phyloP scores from a whole-genome alignment of 2,329 filamentous ascomycete genomes.

The Intubia oerlemansii region DNA sequence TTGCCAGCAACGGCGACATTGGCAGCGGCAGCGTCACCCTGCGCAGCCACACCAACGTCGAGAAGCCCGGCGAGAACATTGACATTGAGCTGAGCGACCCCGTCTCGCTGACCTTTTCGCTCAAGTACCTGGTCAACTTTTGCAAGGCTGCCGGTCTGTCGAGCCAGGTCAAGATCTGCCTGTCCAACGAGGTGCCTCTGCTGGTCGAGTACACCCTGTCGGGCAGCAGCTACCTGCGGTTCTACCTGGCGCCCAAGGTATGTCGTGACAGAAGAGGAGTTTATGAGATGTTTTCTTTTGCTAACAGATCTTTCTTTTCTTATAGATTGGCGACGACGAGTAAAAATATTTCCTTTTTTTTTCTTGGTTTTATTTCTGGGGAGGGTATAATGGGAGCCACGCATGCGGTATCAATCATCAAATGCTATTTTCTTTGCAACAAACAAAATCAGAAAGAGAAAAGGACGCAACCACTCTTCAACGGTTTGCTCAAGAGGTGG shows the following conservation, averaged over 20 bases:
- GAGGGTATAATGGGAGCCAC: no score
- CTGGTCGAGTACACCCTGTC: conserved; percentile 76
- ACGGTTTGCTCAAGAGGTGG: no score
- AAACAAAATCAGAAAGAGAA: no score
- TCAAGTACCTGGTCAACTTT: conserved; percentile 99
- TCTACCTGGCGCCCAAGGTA: conserved; percentile 98
- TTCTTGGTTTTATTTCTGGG: no score
- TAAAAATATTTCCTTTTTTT: no score
- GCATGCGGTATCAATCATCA: no score
- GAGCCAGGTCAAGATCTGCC: conserved; percentile 64
- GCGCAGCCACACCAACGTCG: conserved; percentile 68
- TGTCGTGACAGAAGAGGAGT: conserved; percentile 20
- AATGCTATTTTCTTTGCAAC: no score
- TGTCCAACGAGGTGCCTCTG: conserved; percentile 90
- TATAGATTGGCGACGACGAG: conserved; percentile 18
- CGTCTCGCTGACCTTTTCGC: conserved; percentile 85
- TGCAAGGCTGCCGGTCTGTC: conserved; percentile 90
- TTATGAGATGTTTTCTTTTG: conserved; percentile 13
- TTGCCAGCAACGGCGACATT: conserved; percentile 82
- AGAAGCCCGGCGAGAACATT: conserved; percentile 72
- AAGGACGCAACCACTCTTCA: no score
- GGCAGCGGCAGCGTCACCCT: conserved; percentile 87
- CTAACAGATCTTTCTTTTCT: no score
- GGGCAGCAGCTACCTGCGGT: conserved; percentile 75
- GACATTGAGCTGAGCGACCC: conserved; percentile 83